These are phyloP conservation scores for Stellera chamaejasme DNA, from an alignment of 345 rosid genomes.

Conservation along the genomic window DNA sequence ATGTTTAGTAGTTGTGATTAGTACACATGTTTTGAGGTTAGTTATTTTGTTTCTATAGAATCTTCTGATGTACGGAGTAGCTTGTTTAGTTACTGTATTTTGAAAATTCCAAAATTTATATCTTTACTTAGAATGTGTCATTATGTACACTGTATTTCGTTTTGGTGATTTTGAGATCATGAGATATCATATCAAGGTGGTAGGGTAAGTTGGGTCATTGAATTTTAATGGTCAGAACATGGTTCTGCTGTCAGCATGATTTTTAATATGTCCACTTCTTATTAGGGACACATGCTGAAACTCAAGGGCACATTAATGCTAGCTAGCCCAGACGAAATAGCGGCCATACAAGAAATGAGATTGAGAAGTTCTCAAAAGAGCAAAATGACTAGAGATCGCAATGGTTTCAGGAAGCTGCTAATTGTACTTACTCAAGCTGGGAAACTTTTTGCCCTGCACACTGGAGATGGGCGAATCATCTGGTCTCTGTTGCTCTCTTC, in stretches of 20 bases:
- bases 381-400: conserved; percentile 96
- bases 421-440: conserved; percentile 81
- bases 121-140: no score
- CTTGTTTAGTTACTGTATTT: no score
- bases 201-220: no score
- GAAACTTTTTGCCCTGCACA: conserved; percentile 84
- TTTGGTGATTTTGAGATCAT: no score
- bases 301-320: conserved; percentile 92
- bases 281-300: conserved; percentile 84
- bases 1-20: no score
- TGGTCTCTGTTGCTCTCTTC: conserved; percentile 79
- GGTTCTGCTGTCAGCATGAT: conserved; percentile 4
- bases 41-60: no score
- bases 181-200: no score
- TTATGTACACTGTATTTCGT: no score
- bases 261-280: conserved; percentile 22
- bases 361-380: conserved; percentile 82
- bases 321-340: conserved; percentile 90
- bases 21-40: no score
- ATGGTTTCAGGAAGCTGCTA: conserved; percentile 91
- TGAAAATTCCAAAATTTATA: no score
- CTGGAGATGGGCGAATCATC: conserved; percentile 90
- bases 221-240: no score
- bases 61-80: no score
- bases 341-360: conserved; percentile 76